Evolutionary conservation across 257 asterid species (phyloP).

Genomic region (Plantago ovata): DNA sequence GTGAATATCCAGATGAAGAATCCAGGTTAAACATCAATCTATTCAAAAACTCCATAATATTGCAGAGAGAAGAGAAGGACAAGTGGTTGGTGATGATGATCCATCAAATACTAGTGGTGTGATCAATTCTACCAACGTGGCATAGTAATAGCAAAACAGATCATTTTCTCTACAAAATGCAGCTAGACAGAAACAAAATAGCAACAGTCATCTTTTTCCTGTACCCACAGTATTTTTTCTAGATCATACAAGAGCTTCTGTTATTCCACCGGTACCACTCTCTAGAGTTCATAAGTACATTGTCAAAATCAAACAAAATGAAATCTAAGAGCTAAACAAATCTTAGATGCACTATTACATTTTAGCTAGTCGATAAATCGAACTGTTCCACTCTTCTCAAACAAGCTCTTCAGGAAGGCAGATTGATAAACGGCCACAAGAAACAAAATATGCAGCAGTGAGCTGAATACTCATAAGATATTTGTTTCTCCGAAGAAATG

Average conservation of each 20-base stretch:
- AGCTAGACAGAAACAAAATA: not conserved
- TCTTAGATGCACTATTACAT: not conserved
- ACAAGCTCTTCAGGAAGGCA: no score
- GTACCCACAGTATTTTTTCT: not conserved
- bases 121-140: not conserved
- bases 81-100: not conserved
- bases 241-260: not conserved
- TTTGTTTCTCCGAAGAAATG: not conserved
- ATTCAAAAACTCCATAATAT: conserved; percentile 7
- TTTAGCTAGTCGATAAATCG: not conserved
- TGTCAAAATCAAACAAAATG: no score
- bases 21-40: conserved; percentile 11
- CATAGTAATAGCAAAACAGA: not conserved
- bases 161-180: not conserved
- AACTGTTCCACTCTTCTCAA: not conserved
- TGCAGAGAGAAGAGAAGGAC: not conserved
- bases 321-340: not conserved
- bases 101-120: not conserved
- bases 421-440: no score
- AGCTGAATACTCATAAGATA: no score
- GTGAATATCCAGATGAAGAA: conserved; percentile 25
- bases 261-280: conserved; percentile 5
- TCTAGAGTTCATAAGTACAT: conserved; percentile 2
- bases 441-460: no score
- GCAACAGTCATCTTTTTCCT: not conserved